Evolutionary conservation across 768 basidiomycete species (phyloP).

Genomic region (Clavulina sp.): DNA sequence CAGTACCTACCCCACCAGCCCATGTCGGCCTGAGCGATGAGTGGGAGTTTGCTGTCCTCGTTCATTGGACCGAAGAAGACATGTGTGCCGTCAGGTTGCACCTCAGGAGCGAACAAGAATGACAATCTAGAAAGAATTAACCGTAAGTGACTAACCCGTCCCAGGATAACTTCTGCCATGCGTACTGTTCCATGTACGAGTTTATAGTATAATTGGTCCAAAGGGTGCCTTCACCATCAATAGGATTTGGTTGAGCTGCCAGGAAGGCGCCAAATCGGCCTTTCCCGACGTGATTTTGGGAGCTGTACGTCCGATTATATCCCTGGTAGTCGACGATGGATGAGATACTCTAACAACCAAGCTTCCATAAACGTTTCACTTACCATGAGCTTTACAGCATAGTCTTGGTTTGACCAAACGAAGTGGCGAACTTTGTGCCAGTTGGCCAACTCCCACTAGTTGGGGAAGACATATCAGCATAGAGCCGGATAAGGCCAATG

Average conservation of each 20-base stretch:
- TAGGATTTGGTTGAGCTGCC: not conserved
- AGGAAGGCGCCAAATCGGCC: not conserved
- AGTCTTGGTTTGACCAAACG: not conserved
- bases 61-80: conserved; percentile 24
- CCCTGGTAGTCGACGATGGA: not conserved
- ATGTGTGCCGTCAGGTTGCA: conserved; percentile 23
- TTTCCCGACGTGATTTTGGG: not conserved
- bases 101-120: not conserved
- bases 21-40: conserved; percentile 25
- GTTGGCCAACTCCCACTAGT: conserved; percentile 24
- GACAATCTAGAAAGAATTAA: not conserved
- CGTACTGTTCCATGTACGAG: conserved; percentile 25
- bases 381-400: not conserved
- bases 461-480: too few relatives aligned
- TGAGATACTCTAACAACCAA: not conserved
- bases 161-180: not conserved
- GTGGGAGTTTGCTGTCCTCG: conserved; percentile 20
- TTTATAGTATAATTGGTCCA: conserved; percentile 25
- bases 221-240: conserved; percentile 13
- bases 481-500: too few relatives aligned
- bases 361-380: not conserved
- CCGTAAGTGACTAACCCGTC: not conserved
- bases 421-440: conserved; percentile 21
- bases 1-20: conserved; percentile 27
- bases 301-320: conserved; percentile 1